These are phyloP conservation scores for Vaccinium myrtillus DNA, from an alignment of 148 eudicot genomes.

Conservation along the genomic window DNA sequence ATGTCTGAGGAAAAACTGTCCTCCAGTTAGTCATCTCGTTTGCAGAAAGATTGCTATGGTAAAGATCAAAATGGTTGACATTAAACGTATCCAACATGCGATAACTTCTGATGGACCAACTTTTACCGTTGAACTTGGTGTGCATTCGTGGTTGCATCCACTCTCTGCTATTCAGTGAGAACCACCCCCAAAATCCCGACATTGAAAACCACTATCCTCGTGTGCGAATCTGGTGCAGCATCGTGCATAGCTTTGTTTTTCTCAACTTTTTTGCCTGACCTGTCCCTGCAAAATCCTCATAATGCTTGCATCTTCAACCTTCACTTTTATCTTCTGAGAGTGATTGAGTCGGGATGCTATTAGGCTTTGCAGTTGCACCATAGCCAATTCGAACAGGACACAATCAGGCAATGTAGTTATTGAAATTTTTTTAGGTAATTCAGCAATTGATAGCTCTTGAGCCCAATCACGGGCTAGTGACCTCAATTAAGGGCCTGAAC, in stretches of 20 bases:
- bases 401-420: not conserved
- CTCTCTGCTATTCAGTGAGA: not conserved
- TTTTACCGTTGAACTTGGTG: not conserved
- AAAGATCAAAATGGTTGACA: not conserved
- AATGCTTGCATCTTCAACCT: not conserved
- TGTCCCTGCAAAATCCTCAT: not conserved
- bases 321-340: not conserved
- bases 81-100: not conserved
- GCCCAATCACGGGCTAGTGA: not conserved
- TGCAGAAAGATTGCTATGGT: not conserved
- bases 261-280: no score
- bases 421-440: not conserved
- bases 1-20: not conserved
- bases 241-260: not conserved
- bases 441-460: not conserved
- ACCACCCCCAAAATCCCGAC: not conserved
- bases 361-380: not conserved
- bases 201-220: not conserved
- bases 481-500: not conserved
- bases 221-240: not conserved
- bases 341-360: not conserved
- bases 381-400: not conserved
- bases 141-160: not conserved
- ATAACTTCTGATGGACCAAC: not conserved
- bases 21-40: not conserved